Conservation (phyloP, 139 green algal genomes). For the Micractinium conductrix region DNA sequence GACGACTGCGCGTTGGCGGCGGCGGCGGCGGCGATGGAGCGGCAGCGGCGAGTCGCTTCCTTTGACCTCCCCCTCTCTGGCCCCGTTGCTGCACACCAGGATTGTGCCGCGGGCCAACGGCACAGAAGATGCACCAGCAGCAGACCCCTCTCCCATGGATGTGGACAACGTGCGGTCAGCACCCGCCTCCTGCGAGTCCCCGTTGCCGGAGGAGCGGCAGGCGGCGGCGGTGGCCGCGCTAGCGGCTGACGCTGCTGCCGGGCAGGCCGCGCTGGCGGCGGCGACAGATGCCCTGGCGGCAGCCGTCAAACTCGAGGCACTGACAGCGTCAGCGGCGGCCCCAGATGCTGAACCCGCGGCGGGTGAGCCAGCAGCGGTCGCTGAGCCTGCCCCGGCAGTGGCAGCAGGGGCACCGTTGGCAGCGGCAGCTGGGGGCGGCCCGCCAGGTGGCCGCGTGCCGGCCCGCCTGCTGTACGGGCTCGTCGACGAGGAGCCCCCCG, state of each 20-base stretch:
- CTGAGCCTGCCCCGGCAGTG: not conserved
- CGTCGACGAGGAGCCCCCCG: too few species aligned
- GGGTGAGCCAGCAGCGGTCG: not conserved
- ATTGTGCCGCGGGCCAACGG: not conserved
- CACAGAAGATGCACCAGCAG: too few species aligned
- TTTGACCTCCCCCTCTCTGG: not conserved
- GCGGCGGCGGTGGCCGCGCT: not conserved
- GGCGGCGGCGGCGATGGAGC: too few species aligned
- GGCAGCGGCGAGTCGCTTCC: too few species aligned
- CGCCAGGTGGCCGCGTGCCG: too few species aligned
- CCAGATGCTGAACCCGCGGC: not conserved
- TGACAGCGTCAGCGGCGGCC: not conserved
- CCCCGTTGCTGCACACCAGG: too few species aligned
- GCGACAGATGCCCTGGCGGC: too few species aligned
- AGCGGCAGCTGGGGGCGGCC: not conserved
- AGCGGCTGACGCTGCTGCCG: not conserved
- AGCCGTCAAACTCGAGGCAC: not conserved
- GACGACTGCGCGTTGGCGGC: not conserved
- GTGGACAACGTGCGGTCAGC: not conserved
- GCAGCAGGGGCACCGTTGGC: not conserved
- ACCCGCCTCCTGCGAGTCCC: not conserved
- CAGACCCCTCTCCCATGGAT: not conserved
- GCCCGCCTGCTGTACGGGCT: too few species aligned
- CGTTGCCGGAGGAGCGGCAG: conserved; percentile 20
- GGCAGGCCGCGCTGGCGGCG: not conserved